A percentile compares a stretch with the other conserved stretches of the same genome.
These are phyloP conservation scores for Neurospora tetraspora DNA, from an alignment of 495 filamentous ascomycete species.

Conservation along the genomic window DNA sequence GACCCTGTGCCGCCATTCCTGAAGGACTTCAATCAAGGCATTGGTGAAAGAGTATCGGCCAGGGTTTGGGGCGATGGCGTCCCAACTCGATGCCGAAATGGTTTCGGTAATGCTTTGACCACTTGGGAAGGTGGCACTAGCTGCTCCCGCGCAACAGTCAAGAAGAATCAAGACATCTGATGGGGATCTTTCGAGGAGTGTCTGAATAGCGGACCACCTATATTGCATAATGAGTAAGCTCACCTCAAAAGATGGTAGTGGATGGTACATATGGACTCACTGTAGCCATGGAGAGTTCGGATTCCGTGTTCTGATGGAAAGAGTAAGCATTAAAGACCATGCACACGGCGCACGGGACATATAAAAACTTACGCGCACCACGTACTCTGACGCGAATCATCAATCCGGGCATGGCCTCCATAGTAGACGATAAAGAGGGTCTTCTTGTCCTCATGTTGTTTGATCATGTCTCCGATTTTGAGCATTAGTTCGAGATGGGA, in stretches of 20 bases:
- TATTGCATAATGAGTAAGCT: neutral
- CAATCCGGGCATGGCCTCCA: constrained; percentile 43
- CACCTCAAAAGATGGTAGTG: neutral
- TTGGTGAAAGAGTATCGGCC: constrained; percentile 43
- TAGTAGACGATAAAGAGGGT: constrained; percentile 45
- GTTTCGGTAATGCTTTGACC: constrained; percentile 42
- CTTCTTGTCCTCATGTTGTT: constrained; percentile 37
- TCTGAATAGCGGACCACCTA: constrained; percentile 45
- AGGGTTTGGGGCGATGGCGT: constrained; percentile 40
- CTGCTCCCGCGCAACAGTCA: constrained; percentile 44
- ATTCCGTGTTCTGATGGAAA: constrained; percentile 19
- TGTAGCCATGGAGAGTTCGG: constrained; percentile 35
- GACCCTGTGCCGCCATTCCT: constrained; percentile 35
- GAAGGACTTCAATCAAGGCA: constrained; percentile 39
- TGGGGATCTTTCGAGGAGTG: constrained; percentile 38
- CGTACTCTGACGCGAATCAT: constrained; percentile 41
- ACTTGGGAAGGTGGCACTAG: constrained; percentile 38
- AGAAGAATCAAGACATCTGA: constrained; percentile 45
- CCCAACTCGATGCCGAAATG: constrained; percentile 44
- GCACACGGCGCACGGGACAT: neutral
- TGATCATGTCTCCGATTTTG: constrained; percentile 38
- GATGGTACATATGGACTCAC: constrained; percentile 6
- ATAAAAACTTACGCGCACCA: constrained; percentile 39
- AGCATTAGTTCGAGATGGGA: constrained; percentile 40
- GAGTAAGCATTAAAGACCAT: neutral